Evolutionary conservation across 257 asterid species (phyloP).

Genomic region (Gentiana straminea): DNA sequence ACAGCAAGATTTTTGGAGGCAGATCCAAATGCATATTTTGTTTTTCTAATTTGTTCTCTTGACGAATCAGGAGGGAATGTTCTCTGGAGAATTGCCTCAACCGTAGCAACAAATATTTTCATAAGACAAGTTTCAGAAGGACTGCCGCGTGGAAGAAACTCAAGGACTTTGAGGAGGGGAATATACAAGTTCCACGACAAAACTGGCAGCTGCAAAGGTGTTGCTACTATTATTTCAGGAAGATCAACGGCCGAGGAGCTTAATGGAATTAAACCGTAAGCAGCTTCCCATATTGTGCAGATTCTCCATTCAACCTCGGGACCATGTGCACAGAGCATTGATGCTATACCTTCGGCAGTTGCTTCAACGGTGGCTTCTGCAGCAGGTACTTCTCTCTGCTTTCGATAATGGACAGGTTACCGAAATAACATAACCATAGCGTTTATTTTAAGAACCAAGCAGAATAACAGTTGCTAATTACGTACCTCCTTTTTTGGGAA

Average conservation of each 20-base stretch:
- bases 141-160: conserved; percentile 97
- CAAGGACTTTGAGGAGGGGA: conserved; percentile 93
- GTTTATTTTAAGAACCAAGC: conserved; percentile 4
- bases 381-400: conserved; percentile 69
- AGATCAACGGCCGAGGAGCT: conserved; percentile 94
- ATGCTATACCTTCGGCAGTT: conserved; percentile 98
- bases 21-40: conserved; percentile 65
- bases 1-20: conserved; percentile 94
- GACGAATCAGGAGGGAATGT: conserved; percentile 87
- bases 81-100: conserved; percentile 90
- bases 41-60: conserved; percentile 68
- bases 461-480: conserved; percentile 14
- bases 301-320: conserved; percentile 99
- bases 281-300: conserved; percentile 99
- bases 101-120: conserved; percentile 98
- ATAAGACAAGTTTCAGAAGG: conserved; percentile 96
- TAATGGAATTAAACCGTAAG: conserved; percentile 92
- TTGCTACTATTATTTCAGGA: conserved; percentile 90
- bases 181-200: conserved; percentile 91
- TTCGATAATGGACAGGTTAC: conserved; percentile 13
- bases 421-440: conserved; percentile 4
- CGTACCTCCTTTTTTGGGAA: conserved; percentile 60
- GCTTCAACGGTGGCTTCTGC: conserved; percentile 93
- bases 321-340: conserved; percentile 99
- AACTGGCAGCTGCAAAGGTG: conserved; percentile 89